Base-by-base conservation (phyloP, 225 moss, liverwort and hornwort species). In the Physcomitrium patens region DNA sequence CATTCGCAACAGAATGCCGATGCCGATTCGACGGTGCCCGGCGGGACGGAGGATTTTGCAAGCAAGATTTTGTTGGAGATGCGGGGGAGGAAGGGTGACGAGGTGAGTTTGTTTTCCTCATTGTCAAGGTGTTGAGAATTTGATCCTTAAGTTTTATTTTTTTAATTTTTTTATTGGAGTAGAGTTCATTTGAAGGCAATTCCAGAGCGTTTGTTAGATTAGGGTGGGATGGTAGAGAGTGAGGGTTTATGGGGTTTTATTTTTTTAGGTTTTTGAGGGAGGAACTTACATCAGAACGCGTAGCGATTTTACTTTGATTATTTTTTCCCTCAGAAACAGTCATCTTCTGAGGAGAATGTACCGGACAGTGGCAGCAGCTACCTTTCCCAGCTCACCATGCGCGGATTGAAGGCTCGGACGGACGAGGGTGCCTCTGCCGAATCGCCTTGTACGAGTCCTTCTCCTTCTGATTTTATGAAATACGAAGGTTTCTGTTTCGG, bases 51-150 rank as follows among this genome's bases (percentile, higher is more conserved):
- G 73, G 85, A 88, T 78, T 88, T 85, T 26, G 88, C 88, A 10
- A 85, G 83, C 76, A 88, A 88, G 63, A 88, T 88, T 60, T 76
- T 88, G 73, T 80, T 78, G 62, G 88, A 88, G 72, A 88, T 88
- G 88, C 78, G 88, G 47, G 85, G 85, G 27, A 75, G 88, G 23
- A 88, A 85, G 70, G 80, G 85, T 58, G 85, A 88, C 58, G 85
- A 88, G 83, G 88, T 87, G 60, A 66, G 70, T 5, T 14, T 46
- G 37, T 59, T 63, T 13, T 45, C 42, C 11, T 16, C 46, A 6
- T 65, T 63, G 31, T 12, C 62, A 10, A 3, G 19, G 22, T 43
- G 47, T 49, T 23, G 8, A 22, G 17, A 26, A 54, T n/a, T 10
- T 9, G 17, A 50, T 58, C 24, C 24, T 24, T n/a, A n/a, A n/a